These are phyloP conservation scores for Cryptosporidium canis DNA, from an alignment of 169 alveolate genomes.

Conservation along the genomic window DNA sequence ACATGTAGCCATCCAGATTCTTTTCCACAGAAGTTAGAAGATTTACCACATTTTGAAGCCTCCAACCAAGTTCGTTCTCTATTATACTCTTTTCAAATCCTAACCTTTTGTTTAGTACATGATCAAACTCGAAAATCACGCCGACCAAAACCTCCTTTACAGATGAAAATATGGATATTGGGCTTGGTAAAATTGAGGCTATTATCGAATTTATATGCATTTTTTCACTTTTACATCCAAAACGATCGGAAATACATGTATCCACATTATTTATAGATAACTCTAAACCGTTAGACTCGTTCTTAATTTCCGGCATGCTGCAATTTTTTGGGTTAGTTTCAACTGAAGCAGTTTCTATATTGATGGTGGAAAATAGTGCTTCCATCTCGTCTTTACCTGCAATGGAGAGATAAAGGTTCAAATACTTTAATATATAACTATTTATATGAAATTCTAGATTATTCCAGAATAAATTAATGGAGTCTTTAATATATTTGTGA, in stretches of 20 bases:
- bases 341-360: neutral
- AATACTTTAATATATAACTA: constrained; percentile 31
- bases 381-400: constrained; percentile 44
- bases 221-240: constrained; percentile 21
- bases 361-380: constrained; percentile 25
- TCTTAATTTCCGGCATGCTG: neutral
- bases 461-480: constrained; percentile 27
- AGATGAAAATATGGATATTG: constrained; percentile 18
- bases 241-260: neutral
- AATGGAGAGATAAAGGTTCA: constrained; percentile 43
- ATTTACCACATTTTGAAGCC: neutral
- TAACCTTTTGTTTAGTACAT: constrained; percentile 15
- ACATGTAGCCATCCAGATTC: neutral
- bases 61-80: constrained; percentile 56
- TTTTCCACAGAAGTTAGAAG: constrained; percentile 1
- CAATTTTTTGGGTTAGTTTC: neutral
- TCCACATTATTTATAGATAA: neutral
- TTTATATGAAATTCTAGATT: constrained; percentile 27
- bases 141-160: constrained; percentile 20
- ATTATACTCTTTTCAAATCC: constrained; percentile 20
- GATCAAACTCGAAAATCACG: constrained; percentile 54
- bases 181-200: constrained; percentile 29
- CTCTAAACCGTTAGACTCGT: no score
- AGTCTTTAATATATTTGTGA: constrained; percentile 10
- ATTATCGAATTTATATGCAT: neutral